Base-by-base conservation (phyloP, 192 early-diverging fungal species). In the Kickxella alabastrina region DNA sequence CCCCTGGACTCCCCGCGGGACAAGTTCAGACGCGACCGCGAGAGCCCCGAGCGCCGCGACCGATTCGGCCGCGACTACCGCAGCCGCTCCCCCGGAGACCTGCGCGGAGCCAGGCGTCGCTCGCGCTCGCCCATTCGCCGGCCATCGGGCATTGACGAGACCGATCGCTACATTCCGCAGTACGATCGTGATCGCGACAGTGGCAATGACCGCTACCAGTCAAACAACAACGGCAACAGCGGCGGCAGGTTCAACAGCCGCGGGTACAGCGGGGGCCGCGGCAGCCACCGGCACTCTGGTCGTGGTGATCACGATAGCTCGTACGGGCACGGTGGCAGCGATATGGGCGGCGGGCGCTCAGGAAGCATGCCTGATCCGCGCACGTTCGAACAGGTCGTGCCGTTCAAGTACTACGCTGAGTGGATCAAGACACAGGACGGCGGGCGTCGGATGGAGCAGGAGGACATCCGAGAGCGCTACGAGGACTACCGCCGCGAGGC, bases 81-180 rank as follows among this genome's bases (percentile, higher is more conserved):
- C 37, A 71, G 71, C 28, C 64, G 68, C 31, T 71, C 59, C 10
- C 60, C 64, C 1, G 53, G 38, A 13, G 75, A 68, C 37, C 54
- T 47, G 50, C 59, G 64, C 43, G 44, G 43, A 45, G 10, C 14
- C 27, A 59, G 70, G 13, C 70, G 62, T 36, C 67, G 67, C 48
- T 77, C 74, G 51, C 62, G 67, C 15, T 70, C 66, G 54, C 74
- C 74, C 2, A 13, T n/a, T 6, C 62, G 77, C 15, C 59, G 68
- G 28, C 25, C 48, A 18, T 29, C 60, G 4, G 69, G 67, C 15
- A 25, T 41, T 2, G 80, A 83, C 15, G 83, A 85, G 1, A 80
- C 83, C 22, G 90, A 92, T 45, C 82, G 79, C 35, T 93, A 92
- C 59, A 81, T 90, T 46, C 90, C 90, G n/a, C 86, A 91, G 43